These are phyloP conservation scores for Penicillium sumatraense DNA, from an alignment of 2,329 filamentous ascomycete species.

Conservation along the genomic window DNA sequence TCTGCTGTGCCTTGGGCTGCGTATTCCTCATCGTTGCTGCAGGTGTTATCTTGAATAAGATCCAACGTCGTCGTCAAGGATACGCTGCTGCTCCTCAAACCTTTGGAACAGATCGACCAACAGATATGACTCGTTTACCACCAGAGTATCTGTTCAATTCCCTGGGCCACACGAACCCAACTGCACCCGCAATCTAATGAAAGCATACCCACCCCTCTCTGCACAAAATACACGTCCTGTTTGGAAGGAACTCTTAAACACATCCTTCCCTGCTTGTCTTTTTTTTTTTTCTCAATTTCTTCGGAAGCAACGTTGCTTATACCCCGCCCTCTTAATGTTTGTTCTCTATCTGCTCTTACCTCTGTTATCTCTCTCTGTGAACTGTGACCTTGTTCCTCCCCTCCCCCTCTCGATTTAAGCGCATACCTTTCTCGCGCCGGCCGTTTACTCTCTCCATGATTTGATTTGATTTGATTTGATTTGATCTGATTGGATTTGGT, in stretches of 20 bases:
- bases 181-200: constrained; percentile 40
- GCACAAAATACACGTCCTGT: constrained; percentile 21
- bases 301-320: constrained; percentile 36
- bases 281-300: constrained; percentile 31
- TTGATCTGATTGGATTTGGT: constrained; percentile 3
- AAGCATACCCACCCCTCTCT: constrained; percentile 6
- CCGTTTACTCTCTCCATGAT: constrained; percentile 12
- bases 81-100: constrained; percentile 51
- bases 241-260: no score
- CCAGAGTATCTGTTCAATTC: constrained; percentile 53
- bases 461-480: not conserved
- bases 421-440: constrained; percentile 25
- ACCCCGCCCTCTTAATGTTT: constrained; percentile 40
- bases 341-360: constrained; percentile 13
- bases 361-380: constrained; percentile 3
- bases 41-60: constrained; percentile 53
- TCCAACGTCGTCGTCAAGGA: constrained; percentile 52
- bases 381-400: no score
- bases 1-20: constrained; percentile 53
- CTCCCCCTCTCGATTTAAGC: no score
- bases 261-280: not conserved
- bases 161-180: constrained; percentile 40
- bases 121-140: constrained; percentile 51
- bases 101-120: constrained; percentile 51
- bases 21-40: constrained; percentile 54